Evolutionary conservation across 768 basidiomycete genomes (phyloP).

Genomic region (Trametes sanguinea): DNA sequence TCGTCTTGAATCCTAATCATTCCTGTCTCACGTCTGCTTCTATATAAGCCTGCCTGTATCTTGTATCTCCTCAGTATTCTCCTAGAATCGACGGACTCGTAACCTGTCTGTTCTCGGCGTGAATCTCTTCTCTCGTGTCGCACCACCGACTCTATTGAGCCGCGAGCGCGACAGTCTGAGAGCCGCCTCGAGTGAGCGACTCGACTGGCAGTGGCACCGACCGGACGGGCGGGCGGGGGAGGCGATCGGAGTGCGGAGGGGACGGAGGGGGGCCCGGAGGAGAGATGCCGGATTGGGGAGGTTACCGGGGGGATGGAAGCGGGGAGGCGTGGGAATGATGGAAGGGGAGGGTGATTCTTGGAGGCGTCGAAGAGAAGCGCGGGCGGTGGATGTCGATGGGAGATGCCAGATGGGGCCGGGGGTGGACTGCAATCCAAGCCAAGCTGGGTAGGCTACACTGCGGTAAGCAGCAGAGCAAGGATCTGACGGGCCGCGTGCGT

Average conservation of each 20-base stretch:
- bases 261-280: background rate
- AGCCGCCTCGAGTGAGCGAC: too few relatives aligned
- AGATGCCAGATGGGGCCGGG: background rate
- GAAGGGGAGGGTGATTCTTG: slow-evolving; percentile 1
- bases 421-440: background rate
- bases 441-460: too few relatives aligned
- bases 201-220: too few relatives aligned
- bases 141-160: too few relatives aligned
- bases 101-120: too few relatives aligned
- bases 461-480: background rate
- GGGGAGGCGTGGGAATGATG: slow-evolving; percentile 10
- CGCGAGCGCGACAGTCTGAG: too few relatives aligned
- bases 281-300: background rate
- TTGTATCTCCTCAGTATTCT: background rate
- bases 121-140: too few relatives aligned
- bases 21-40: background rate
- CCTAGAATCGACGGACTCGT: too few relatives aligned
- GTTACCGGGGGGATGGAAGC: background rate
- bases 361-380: background rate
- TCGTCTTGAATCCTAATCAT: slow-evolving; percentile 10
- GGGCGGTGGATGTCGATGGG: background rate
- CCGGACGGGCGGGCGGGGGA: too few relatives aligned
- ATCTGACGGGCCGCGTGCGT: background rate
- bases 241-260: too few relatives aligned
- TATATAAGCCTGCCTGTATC: background rate